Percentiles rank a stretch among this genome's conserved stretches.
Conservation (phyloP, 2,329 filamentous ascomycete genomes). For the Fusarium drepaniforme region DNA sequence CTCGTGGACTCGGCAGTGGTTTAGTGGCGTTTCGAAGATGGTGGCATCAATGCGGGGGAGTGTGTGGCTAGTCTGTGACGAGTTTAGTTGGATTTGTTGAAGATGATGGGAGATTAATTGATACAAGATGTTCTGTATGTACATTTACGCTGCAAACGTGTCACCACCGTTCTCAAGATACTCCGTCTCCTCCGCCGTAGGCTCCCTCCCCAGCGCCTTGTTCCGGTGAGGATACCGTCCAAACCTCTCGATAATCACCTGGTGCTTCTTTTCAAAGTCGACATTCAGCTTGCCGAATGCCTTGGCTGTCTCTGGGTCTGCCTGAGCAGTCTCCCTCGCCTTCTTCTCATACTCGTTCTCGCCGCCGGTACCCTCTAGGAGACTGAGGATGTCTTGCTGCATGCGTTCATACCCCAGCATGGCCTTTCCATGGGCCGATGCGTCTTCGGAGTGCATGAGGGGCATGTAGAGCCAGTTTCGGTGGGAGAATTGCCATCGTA, state of each 20-base stretch:
- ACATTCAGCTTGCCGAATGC: slow-evolving; percentile 37
- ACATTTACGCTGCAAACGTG: slow-evolving; percentile 47
- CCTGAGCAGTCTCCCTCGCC: slow-evolving; percentile 45
- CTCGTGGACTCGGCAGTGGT: slow-evolving; percentile 24
- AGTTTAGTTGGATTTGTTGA: not conserved
- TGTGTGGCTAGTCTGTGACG: not conserved
- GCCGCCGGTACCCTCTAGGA: slow-evolving; percentile 42
- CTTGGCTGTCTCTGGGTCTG: slow-evolving; percentile 42
- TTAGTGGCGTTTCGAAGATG: not conserved
- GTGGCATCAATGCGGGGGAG: slow-evolving; percentile 6
- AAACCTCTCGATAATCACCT: slow-evolving; percentile 63
- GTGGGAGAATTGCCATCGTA: slow-evolving; percentile 52
- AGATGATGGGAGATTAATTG: not conserved
- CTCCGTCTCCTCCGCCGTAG: slow-evolving; percentile 61
- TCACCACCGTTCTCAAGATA: slow-evolving; percentile 61
- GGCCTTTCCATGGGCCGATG: slow-evolving; percentile 57
- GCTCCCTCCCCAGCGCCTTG: slow-evolving; percentile 59
- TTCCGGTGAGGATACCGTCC: slow-evolving; percentile 73
- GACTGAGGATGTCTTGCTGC: slow-evolving; percentile 47
- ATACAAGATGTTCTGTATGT: not conserved
- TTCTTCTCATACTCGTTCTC: slow-evolving; percentile 41
- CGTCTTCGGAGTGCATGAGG: slow-evolving; percentile 69
- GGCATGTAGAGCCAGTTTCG: slow-evolving; percentile 71
- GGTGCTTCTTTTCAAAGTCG: slow-evolving; percentile 59
- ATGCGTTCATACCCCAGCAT: slow-evolving; percentile 48